Base-by-base conservation (phyloP, 1,284 basidiomycete species). In the Trichosporon inkin region DNA sequence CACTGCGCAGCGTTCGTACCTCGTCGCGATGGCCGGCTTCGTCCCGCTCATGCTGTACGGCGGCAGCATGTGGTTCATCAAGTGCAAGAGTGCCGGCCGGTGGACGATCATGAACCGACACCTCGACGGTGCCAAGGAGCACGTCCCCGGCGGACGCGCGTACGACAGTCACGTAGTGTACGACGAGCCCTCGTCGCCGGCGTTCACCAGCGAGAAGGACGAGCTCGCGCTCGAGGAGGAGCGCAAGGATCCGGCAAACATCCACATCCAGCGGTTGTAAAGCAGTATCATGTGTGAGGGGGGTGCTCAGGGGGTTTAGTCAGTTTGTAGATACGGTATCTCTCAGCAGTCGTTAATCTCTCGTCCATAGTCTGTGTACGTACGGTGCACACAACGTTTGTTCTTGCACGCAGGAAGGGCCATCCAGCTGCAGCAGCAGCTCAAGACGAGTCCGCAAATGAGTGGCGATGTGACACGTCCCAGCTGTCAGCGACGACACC, bases 31-130 rank as follows among this genome's bases (percentile, higher is more conserved):
- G 53, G 62, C 60, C 16, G 67, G 67, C 16, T 68, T 68, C 49
- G 44, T 68, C 11, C 67, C 67, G 10, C 62, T 68, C 28, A 61
- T 61, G 56, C 10, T 62, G 16, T 68, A 68, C 55, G 67, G 67
- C 13, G 36, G 58, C 20, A 58, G 55, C 57, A 67, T 67, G 65
- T 68, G 67, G 67, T 20, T 56, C n/a, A 13, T 40, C 53, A 65
- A 65, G 49, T 67, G 63, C 55, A 49, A 55, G 20, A 37, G 38
- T 32, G 47, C 44, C 47, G 62, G 61, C 13, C n/a, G n/a, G 22
- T 57, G 55, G 20, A 57, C 61, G 19, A 62, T 68, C 54, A 61
- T 57, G 58, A 41, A 52, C 44, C 49, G 41, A 51, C 22, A 61
- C 51, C 57, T 61, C 38, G 63, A 64, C 55, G 62, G 58, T 6